A percentile compares a stretch with the other conserved stretches of the same genome.
Evolutionary conservation across 106 monocot genomes (phyloP).

Genomic region (Dendrobium nobile): DNA sequence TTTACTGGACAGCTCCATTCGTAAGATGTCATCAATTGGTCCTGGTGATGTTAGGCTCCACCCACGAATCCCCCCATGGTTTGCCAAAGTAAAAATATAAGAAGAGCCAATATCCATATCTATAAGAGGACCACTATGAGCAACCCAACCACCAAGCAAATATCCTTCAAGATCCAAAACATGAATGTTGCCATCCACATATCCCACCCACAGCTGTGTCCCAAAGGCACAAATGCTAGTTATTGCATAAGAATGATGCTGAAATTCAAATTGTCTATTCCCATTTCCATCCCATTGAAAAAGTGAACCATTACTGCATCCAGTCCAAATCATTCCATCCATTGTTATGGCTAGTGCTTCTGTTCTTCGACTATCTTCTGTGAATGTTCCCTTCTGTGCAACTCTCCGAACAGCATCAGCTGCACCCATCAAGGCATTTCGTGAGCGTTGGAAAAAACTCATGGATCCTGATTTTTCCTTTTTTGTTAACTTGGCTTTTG

Average conservation of each 20-base stretch:
- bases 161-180: constrained; percentile 55
- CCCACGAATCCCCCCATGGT: constrained; percentile 60
- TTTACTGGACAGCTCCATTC: constrained; percentile 28
- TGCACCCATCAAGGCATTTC: constrained; percentile 60
- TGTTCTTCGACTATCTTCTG: constrained; percentile 44
- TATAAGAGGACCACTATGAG: constrained; percentile 54
- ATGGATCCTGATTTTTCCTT: constrained; percentile 48
- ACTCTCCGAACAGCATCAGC: constrained; percentile 63
- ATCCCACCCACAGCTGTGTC: constrained; percentile 49
- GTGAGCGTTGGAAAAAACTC: constrained; percentile 59
- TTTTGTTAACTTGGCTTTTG: constrained; percentile 37
- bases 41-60: constrained; percentile 45
- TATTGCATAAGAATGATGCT: constrained; percentile 34
- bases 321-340: constrained; percentile 63
- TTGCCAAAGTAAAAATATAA: constrained; percentile 53
- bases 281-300: constrained; percentile 67
- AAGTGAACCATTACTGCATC: constrained; percentile 43
- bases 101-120: constrained; percentile 36
- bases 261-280: constrained; percentile 38
- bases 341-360: constrained; percentile 42
- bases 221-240: constrained; percentile 50
- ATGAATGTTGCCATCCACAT: constrained; percentile 38
- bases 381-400: constrained; percentile 48
- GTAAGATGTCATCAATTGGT: constrained; percentile 34
- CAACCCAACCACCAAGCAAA: constrained; percentile 43